Base-by-base conservation (phyloP, 2,329 filamentous ascomycete species). In the Rutstroemia sp. region DNA sequence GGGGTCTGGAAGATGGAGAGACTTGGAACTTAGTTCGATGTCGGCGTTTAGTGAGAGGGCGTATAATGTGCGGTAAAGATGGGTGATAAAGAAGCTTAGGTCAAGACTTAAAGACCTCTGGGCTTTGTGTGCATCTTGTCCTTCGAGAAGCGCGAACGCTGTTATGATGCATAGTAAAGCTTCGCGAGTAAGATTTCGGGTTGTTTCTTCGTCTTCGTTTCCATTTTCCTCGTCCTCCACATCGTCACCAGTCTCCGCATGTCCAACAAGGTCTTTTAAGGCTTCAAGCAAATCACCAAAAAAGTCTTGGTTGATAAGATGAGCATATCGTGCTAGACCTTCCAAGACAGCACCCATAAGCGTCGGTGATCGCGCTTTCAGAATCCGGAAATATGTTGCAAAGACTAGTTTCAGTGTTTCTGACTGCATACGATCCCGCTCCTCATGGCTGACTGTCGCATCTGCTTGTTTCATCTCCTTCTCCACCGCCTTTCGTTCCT, bases 281-380 rank as follows among this genome's bases (percentile, higher is more conserved):
- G 91, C 92, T 73, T 97, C 94, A 10, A 99, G 81, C 30, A 99
- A 79, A 69, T 99, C 94, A 27, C 92, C 94, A 66, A 99, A 99
- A 77, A 99, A 97, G 70, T 99, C 90, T 69, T 99, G 91, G 74
- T 99, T 99, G 78, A 99, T 99, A 58, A 99, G 80, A 70, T 96
- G 94, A 3, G 92, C 86, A 69, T 95, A 99, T 69, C 91, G 91
- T 51, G 92, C 92, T 21, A 99, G 76, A 27, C 94, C 94, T 75
- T 97, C 94, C 5, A 99, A 80, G 0, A 96, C 92, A 14, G 92
- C 92, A n/a, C 94, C 94, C 90, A 96, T 97, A 18, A 99, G 81
- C 63, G 87, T 83, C 14, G 90, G 86, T 23, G 83, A 80, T 25
- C 91, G 84, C 54, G 85, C 79, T 75, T 97, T 97, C 45, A 99